These are phyloP conservation scores for Cyberlindnera misumaiensis DNA, from an alignment of 805 yeast species.

Conservation along the genomic window DNA sequence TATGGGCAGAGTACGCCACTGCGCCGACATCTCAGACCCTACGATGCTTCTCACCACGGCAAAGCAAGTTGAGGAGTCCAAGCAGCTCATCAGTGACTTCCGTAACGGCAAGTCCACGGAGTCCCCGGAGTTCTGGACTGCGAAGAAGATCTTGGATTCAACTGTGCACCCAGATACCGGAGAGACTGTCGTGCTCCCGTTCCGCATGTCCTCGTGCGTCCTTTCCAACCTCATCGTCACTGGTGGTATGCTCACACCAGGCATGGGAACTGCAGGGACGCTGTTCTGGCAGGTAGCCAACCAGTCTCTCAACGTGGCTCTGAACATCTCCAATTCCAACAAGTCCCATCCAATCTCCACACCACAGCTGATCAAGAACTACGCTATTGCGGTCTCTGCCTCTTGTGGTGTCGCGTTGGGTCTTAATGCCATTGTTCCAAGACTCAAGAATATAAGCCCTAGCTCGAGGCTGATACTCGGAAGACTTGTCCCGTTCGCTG, in stretches of 20 bases:
- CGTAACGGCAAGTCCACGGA: conserved; percentile 56
- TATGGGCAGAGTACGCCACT: conserved; percentile 92
- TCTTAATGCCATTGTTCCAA: conserved; percentile 84
- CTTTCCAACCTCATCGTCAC: conserved; percentile 91
- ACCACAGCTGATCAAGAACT: conserved; percentile 68
- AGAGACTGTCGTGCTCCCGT: conserved; percentile 85
- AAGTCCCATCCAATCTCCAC: conserved; percentile 88
- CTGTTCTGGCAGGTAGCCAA: conserved; percentile 97
- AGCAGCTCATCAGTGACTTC: conserved; percentile 59
- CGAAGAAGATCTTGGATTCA: conserved; percentile 82
- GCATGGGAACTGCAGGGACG: conserved; percentile 83
- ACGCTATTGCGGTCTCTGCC: conserved; percentile 84
- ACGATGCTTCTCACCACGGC: conserved; percentile 72
- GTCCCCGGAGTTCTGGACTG: conserved; percentile 80
- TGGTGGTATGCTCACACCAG: conserved; percentile 96
- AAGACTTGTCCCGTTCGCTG: conserved; percentile 95
- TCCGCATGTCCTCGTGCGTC: conserved; percentile 96
- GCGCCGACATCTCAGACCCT: conserved; percentile 91
- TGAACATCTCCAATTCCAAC: conserved; percentile 93
- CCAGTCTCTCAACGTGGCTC: conserved; percentile 94
- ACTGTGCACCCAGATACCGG: conserved; percentile 97
- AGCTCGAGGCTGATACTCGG: conserved; percentile 64
- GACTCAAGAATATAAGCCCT: conserved; percentile 63
- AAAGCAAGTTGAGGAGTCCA: conserved; percentile 57
- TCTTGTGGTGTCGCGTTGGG: conserved; percentile 96